phyloP scores from a whole-genome alignment of 192 early-diverging fungal species.

The Entophlyctis helioformis region DNA sequence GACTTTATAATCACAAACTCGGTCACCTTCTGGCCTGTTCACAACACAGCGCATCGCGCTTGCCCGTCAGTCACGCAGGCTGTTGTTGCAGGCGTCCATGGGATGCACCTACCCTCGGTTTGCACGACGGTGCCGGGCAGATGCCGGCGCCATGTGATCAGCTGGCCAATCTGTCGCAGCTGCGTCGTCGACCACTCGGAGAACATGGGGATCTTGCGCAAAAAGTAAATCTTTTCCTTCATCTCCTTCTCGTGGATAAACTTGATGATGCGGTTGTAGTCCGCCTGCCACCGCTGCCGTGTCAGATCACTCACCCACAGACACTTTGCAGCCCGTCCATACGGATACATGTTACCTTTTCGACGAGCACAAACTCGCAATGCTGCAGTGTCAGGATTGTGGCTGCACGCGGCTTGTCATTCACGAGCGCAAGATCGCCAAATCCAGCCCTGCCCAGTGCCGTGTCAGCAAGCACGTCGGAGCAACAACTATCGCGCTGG shows the following conservation, averaged over 20 bases:
- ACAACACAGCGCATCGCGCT: too few relatives aligned
- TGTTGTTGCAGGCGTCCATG: too few relatives aligned
- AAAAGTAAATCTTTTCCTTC: conserved; percentile 19
- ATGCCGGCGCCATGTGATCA: too few relatives aligned
- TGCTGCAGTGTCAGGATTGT: conserved; percentile 21
- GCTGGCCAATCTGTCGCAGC: too few relatives aligned
- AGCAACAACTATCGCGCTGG: neutral
- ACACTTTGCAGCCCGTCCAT: too few relatives aligned
- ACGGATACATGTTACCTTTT: conserved; percentile 12
- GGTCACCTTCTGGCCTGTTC: too few relatives aligned
- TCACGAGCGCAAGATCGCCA: conserved; percentile 30
- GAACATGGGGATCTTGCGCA: conserved; percentile 21
- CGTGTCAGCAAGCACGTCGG: neutral
- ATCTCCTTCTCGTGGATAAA: conserved; percentile 28
- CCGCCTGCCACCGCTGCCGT: conserved; percentile 11
- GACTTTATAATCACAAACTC: too few relatives aligned
- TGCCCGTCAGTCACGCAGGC: too few relatives aligned
- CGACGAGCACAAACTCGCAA: conserved; percentile 25
- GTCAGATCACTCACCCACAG: neutral
- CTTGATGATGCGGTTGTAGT: conserved; percentile 17
- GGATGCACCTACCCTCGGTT: too few relatives aligned
- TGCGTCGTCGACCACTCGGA: conserved; percentile 5
- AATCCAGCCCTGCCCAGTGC: conserved; percentile 21
- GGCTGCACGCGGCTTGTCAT: conserved; percentile 23
- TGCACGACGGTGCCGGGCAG: too few relatives aligned